Evolutionary conservation across 257 asterid species (phyloP).

Genomic region (Voacanga thouarsii): DNA sequence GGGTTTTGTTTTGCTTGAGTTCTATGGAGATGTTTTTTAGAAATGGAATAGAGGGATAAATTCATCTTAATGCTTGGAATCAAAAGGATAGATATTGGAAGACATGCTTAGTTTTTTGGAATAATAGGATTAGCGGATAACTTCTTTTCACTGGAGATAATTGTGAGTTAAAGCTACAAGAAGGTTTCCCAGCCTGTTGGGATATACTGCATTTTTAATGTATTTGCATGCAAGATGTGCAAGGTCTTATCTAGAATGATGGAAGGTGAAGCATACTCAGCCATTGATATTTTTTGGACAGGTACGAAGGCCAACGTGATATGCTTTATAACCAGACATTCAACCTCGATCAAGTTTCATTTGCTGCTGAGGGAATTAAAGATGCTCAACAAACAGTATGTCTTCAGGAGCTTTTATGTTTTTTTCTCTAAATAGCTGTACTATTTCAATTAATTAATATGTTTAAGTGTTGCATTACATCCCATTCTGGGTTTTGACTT

Average conservation of each 20-base stretch:
- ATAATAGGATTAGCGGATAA: too few relatives aligned
- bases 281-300: constrained; percentile 27
- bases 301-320: constrained; percentile 99
- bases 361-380: constrained; percentile 97
- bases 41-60: neutral
- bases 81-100: neutral
- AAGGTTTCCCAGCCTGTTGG: neutral
- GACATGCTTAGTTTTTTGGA: neutral
- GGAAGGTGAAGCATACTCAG: neutral
- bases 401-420: neutral
- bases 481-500: neutral
- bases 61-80: too few relatives aligned
- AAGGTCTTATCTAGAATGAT: neutral
- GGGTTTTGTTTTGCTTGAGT: neutral
- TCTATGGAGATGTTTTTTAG: neutral
- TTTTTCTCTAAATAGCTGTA: neutral
- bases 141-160: neutral
- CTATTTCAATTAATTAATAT: neutral
- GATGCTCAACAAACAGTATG: constrained; percentile 99
- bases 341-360: constrained; percentile 92
- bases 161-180: neutral
- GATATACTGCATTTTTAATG: neutral
- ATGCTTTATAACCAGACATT: constrained; percentile 93
- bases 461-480: neutral
- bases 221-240: neutral